Evolutionary conservation across 768 basidiomycete genomes (phyloP).

Genomic region (Terana coerulea): DNA sequence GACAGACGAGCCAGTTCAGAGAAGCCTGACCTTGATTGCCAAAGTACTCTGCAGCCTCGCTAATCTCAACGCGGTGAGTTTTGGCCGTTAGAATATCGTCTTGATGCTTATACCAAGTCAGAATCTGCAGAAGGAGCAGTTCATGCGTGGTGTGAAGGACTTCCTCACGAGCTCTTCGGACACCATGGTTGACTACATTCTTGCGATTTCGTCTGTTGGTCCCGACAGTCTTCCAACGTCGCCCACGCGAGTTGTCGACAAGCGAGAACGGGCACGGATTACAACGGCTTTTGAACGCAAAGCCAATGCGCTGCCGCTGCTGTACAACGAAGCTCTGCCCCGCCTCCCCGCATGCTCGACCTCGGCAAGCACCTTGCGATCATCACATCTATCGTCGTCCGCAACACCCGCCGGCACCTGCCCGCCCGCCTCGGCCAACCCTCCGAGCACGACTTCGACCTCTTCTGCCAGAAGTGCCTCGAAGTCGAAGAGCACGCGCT

Average conservation of each 20-base stretch:
- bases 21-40: slow-evolving; percentile 80
- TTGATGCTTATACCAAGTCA: slow-evolving; percentile 23
- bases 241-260: slow-evolving; percentile 26
- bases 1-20: slow-evolving; percentile 61
- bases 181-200: slow-evolving; percentile 78
- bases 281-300: not conserved
- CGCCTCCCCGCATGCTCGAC: slow-evolving; percentile 73
- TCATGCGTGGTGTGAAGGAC: slow-evolving; percentile 72
- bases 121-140: slow-evolving; percentile 73
- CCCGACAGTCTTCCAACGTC: slow-evolving; percentile 19
- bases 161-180: slow-evolving; percentile 62
- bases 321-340: slow-evolving; percentile 70
- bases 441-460: slow-evolving; percentile 41
- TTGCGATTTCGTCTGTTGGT: slow-evolving; percentile 60
- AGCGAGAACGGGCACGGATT: slow-evolving; percentile 43
- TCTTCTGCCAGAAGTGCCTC: slow-evolving; percentile 58
- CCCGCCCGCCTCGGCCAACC: slow-evolving; percentile 2
- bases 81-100: not conserved
- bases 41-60: slow-evolving; percentile 90
- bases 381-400: slow-evolving; percentile 72
- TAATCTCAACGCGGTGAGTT: slow-evolving; percentile 70
- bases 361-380: slow-evolving; percentile 74
- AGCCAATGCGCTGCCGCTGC: slow-evolving; percentile 23
- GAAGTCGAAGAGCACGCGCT: slow-evolving; percentile 71
- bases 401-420: slow-evolving; percentile 43